phyloP scores from a whole-genome alignment of 2,329 filamentous ascomycete species.

The Diaporthe vaccinii region DNA sequence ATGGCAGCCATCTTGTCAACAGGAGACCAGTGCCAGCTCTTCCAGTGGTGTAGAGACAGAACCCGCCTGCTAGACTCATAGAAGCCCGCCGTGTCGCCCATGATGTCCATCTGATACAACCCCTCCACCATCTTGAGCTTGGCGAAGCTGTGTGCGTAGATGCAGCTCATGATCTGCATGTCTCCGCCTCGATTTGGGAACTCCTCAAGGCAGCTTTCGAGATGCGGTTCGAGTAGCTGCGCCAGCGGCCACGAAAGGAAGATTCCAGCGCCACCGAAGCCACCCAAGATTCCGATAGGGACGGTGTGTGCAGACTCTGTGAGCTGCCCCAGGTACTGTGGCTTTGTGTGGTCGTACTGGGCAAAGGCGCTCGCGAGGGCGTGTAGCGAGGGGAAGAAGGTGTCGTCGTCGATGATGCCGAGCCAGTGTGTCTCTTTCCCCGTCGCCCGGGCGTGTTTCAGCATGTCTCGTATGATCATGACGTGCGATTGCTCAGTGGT shows the following conservation, averaged over 20 bases:
- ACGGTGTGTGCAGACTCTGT: constrained; percentile 69
- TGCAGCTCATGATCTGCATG: constrained; percentile 68
- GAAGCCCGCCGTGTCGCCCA: constrained; percentile 67
- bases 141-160: constrained; percentile 66
- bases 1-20: constrained; percentile 64
- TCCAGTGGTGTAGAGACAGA: constrained; percentile 74
- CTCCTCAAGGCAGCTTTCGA: constrained; percentile 61
- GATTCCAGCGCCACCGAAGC: constrained; percentile 71
- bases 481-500: constrained; percentile 66
- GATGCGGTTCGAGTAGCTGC: constrained; percentile 59
- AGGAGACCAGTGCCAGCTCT: constrained; percentile 68
- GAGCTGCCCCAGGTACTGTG: constrained; percentile 68
- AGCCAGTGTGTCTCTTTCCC: constrained; percentile 63
- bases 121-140: constrained; percentile 67
- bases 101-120: constrained; percentile 70
- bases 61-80: constrained; percentile 69
- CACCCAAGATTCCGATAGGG: constrained; percentile 66
- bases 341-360: constrained; percentile 61
- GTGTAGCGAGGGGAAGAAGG: constrained; percentile 67
- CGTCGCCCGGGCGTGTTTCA: constrained; percentile 49
- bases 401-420: constrained; percentile 71
- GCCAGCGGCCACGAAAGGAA: constrained; percentile 70
- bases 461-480: constrained; percentile 63
- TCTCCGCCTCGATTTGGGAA: constrained; percentile 61
- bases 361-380: constrained; percentile 59